These are phyloP conservation scores for Sporothrix protearum DNA, from an alignment of 2,329 filamentous ascomycete genomes.

Conservation along the genomic window DNA sequence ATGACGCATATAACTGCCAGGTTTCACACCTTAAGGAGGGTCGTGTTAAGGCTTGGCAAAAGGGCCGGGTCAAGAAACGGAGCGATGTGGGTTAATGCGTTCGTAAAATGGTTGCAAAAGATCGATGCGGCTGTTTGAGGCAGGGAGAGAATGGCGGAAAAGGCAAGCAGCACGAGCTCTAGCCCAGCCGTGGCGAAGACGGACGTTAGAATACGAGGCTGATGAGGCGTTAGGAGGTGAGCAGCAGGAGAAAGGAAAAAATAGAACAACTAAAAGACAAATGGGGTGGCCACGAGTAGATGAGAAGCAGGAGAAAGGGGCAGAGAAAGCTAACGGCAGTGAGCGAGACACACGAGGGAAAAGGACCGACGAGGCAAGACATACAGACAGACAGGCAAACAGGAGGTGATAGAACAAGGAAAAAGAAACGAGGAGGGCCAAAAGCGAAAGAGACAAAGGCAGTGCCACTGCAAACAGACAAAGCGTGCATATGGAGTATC, in stretches of 20 bases:
- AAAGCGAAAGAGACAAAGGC: neutral
- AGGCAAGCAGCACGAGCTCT: neutral
- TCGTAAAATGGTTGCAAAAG: conserved; percentile 1
- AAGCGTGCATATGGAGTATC: neutral
- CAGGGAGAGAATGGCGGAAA: neutral
- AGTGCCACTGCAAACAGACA: neutral
- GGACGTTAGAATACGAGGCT: conserved; percentile 4
- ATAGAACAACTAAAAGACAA: neutral
- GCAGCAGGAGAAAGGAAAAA: neutral
- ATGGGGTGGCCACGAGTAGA: neutral
- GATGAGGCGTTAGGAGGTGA: neutral
- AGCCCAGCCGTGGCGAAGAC: neutral
- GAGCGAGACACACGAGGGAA: neutral
- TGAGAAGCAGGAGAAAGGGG: conserved; percentile 5
- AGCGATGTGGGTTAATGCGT: conserved; percentile 16
- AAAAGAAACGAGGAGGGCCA: neutral
- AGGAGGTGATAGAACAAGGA: neutral
- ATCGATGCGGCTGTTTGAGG: conserved; percentile 17
- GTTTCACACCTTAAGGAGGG: conserved; percentile 13
- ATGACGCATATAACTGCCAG: conserved; percentile 17
- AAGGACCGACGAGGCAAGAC: neutral
- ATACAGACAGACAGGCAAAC: neutral
- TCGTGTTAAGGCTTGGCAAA: conserved; percentile 16
- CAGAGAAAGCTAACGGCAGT: neutral
- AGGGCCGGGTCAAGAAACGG: conserved; percentile 13